phyloP scores from a whole-genome alignment of 2,329 filamentous ascomycete genomes.

The Sporothrix protearum region DNA sequence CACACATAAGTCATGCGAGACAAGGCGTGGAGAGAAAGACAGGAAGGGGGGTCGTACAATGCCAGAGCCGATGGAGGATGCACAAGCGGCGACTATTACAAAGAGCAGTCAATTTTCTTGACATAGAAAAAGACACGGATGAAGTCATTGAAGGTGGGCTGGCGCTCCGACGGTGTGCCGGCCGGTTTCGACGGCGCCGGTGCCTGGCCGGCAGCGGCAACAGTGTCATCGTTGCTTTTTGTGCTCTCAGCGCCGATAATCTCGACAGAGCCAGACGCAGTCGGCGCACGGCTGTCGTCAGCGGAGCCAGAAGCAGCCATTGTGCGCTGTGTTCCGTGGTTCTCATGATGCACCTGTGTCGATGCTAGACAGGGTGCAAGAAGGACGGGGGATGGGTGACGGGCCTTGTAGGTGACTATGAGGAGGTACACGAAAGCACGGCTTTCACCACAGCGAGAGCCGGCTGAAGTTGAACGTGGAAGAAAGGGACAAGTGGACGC shows the following conservation, averaged over 20 bases:
- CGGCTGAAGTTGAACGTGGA: background rate
- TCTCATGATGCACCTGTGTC: background rate
- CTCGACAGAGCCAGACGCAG: background rate
- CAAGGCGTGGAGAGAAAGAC: background rate
- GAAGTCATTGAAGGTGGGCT: slow-evolving; percentile 47
- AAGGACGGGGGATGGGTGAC: background rate
- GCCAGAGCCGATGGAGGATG: slow-evolving; percentile 52
- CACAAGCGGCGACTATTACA: slow-evolving; percentile 45
- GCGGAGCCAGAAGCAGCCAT: background rate
- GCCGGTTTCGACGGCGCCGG: background rate
- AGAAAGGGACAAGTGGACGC: background rate
- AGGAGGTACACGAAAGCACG: background rate
- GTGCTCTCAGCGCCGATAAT: background rate
- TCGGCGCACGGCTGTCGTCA: background rate
- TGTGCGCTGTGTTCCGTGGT: too few species aligned
- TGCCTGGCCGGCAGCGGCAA: slow-evolving; percentile 31
- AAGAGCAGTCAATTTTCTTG: slow-evolving; percentile 48
- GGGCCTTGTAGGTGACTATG: background rate
- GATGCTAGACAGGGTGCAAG: background rate
- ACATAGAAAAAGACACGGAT: slow-evolving; percentile 54
- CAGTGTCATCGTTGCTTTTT: background rate
- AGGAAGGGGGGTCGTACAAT: slow-evolving; percentile 34
- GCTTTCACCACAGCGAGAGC: background rate
- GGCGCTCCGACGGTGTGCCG: slow-evolving; percentile 38
- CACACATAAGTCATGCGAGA: background rate